Evolutionary conservation across 805 yeast genomes (phyloP), one percentile per base, ranked within the genome.

Genomic region (Starmerella floricola): DNA sequence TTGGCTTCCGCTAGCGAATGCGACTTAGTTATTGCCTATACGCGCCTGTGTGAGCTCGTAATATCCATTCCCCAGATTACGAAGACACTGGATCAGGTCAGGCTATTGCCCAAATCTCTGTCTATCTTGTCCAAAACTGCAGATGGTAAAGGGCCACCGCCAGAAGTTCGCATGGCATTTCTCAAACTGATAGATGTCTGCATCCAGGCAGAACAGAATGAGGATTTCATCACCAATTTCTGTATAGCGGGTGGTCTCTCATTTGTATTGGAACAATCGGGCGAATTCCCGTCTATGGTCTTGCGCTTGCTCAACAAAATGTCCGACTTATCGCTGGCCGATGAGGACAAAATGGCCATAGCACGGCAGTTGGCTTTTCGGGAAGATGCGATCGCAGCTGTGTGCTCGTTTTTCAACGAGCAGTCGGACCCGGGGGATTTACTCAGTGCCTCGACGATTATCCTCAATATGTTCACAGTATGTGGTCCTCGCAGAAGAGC

Each of bases 231-330:
- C 27, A 42, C 44, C 2, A 48, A 45, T 24, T 54, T 54, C 34
- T 45, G 55, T 34, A 45, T 54, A 13, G 53, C 54, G 12, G 55
- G 52, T 16, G 57, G 57, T 3, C 44, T 54, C 8, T 38, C 46
- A 6, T 40, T 52, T 19, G 43, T 50, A 6, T 41, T 52, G 5
- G 36, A 45, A 8, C 49, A 50, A 17, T 28, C 49, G 2, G 11
- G n/a, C n/a, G 26, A 34, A 18, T 33, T 26, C 8, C 36, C 46
- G 3, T 30, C 45, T 2, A 8, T 6, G 8, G 44, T 44, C 2
- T 36, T 49, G 30, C 32, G 38, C 1, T 28, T 49, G 5, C 20
- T 49, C 24, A 29, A 37, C 21, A 38, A 31, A 11, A 44, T 49
- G 34, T 16, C 41, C 8, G 20, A 24, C 23, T 2, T 29, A 0